A percentile compares a stretch with the other conserved stretches of the same genome.
Evolutionary conservation across 1,284 basidiomycete genomes (phyloP).

Genomic region (Leccinum pachyderme): DNA sequence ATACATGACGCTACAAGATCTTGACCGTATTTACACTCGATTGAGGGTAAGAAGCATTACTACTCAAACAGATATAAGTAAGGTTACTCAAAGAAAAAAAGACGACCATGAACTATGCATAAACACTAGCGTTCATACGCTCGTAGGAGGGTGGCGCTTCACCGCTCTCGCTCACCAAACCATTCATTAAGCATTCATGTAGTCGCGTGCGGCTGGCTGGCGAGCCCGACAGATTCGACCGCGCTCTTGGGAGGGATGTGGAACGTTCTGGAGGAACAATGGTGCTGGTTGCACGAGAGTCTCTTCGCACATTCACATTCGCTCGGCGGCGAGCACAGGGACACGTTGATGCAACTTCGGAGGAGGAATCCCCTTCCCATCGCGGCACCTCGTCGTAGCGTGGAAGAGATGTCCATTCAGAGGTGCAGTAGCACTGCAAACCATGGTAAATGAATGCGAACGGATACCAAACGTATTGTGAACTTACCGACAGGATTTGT

Average conservation of each 20-base stretch:
- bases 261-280: constrained; percentile 21
- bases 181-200: constrained; percentile 61
- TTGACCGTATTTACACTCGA: neutral
- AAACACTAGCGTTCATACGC: neutral
- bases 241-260: constrained; percentile 36
- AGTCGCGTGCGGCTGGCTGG: constrained; percentile 43
- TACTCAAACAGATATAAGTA: neutral
- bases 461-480: neutral
- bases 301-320: constrained; percentile 7
- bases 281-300: neutral
- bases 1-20: no score
- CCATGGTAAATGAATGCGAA: neutral
- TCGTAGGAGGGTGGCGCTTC: constrained; percentile 66
- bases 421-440: constrained; percentile 72
- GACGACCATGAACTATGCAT: neutral
- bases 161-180: constrained; percentile 60
- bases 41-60: neutral
- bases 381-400: constrained; percentile 49
- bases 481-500: constrained; percentile 72
- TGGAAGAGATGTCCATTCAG: constrained; percentile 75
- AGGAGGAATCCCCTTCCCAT: constrained; percentile 34
- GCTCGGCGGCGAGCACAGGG: constrained; percentile 37
- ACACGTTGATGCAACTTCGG: constrained; percentile 38
- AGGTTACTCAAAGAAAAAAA: neutral
- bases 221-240: constrained; percentile 30